A percentile compares a stretch with the other conserved stretches of the same genome.
Evolutionary conservation across 2,329 filamentous ascomycete genomes (phyloP).

Genomic region (Magnaporthiopsis incrustans): DNA sequence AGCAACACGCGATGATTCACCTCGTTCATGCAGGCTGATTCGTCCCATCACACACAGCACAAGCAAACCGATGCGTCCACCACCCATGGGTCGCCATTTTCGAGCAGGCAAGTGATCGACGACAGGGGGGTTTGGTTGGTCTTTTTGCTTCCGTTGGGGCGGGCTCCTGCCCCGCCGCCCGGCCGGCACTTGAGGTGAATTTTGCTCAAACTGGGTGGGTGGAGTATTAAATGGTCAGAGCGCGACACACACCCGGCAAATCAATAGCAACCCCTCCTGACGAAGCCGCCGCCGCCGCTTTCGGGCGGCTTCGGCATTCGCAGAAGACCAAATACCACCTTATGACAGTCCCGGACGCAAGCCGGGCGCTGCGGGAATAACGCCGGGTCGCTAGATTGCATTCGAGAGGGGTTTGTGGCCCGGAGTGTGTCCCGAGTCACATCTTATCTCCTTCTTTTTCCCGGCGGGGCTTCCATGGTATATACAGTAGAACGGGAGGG

Average conservation of each 20-base stretch:
- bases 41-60: background rate
- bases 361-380: background rate
- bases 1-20: background rate
- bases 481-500: background rate
- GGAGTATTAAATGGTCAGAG: background rate
- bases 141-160: background rate
- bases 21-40: background rate
- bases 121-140: background rate
- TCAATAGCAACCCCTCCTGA: background rate
- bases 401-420: background rate
- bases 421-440: background rate
- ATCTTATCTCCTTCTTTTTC: background rate
- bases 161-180: too few species aligned
- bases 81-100: background rate
- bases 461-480: background rate
- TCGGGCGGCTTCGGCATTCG: background rate
- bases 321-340: background rate
- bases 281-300: background rate
- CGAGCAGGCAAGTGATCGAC: background rate
- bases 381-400: background rate
- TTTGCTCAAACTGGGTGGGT: background rate
- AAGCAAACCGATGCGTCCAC: background rate
- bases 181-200: background rate
- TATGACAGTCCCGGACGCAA: background rate
- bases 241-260: background rate